Conservation (phyloP, 805 yeast species). For the Zygosaccharomyces kombuchaensis region DNA sequence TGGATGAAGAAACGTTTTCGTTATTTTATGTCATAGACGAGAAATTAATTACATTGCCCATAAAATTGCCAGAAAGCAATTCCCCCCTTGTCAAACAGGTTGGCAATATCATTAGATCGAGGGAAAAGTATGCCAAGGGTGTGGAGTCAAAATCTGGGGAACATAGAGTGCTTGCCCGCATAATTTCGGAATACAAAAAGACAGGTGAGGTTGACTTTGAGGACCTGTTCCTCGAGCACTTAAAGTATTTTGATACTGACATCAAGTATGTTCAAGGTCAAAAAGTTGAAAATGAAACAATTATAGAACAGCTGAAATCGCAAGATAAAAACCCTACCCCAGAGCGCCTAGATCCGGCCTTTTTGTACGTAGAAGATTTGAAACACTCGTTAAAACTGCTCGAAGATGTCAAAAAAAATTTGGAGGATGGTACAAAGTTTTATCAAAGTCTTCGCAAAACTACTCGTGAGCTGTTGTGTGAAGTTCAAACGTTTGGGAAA, state of each 20-base stretch:
- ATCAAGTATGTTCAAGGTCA: constrained; percentile 44
- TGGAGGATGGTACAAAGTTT: constrained; percentile 66
- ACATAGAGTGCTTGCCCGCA: constrained; percentile 47
- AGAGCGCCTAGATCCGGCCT: constrained; percentile 18
- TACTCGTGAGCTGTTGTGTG: constrained; percentile 42
- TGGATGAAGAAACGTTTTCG: constrained; percentile 52
- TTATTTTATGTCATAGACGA: constrained; percentile 49
- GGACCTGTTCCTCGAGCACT: constrained; percentile 39
- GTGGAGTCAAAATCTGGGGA: constrained; percentile 45
- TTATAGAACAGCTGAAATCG: constrained; percentile 41
- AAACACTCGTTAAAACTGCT: constrained; percentile 35
- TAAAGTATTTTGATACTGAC: constrained; percentile 48
- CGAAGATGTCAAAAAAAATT: constrained; percentile 52
- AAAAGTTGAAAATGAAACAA: constrained; percentile 34
- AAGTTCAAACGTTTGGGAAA: constrained; percentile 50
- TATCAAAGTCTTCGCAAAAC: constrained; percentile 57
- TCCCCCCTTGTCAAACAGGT: constrained; percentile 37
- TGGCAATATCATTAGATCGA: constrained; percentile 34
- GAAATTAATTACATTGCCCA: constrained; percentile 39
- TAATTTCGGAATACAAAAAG: constrained; percentile 45
- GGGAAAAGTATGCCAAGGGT: constrained; percentile 34
- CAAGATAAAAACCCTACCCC: background rate
- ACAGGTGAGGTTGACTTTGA: constrained; percentile 37
- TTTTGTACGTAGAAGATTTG: constrained; percentile 27
- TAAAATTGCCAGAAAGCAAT: constrained; percentile 28